Evolutionary conservation across 2,329 filamentous ascomycete species (phyloP).

Genomic region (Xylaria sp.): DNA sequence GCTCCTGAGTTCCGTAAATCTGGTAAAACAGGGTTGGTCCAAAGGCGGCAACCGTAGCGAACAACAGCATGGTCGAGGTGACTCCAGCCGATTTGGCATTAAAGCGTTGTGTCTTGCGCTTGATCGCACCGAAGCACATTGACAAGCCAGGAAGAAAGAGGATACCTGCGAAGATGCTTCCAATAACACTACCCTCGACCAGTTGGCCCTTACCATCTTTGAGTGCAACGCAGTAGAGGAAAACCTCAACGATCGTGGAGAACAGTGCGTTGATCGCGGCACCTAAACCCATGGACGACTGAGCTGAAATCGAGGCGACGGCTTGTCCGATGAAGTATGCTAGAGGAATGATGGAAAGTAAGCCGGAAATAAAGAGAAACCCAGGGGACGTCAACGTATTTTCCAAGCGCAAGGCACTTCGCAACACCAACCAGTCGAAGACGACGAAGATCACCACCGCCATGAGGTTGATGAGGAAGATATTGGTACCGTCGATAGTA

Average conservation of each 20-base stretch:
- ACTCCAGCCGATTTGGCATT: slow-evolving; percentile 95
- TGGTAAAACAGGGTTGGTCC: slow-evolving; percentile 96
- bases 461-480: slow-evolving; percentile 97
- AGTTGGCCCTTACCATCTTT: slow-evolving; percentile 87
- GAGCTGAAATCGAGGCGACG: slow-evolving; percentile 95
- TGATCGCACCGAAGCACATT: slow-evolving; percentile 98
- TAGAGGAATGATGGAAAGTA: slow-evolving; percentile 90
- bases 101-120: slow-evolving; percentile 96
- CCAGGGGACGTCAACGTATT: slow-evolving; percentile 74
- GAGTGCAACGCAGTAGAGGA: slow-evolving; percentile 91
- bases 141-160: slow-evolving; percentile 90
- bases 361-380: slow-evolving; percentile 75
- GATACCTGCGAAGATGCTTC: slow-evolving; percentile 95
- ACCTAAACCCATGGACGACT: slow-evolving; percentile 96
- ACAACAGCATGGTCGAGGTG: slow-evolving; percentile 95
- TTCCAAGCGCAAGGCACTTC: slow-evolving; percentile 61
- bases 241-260: slow-evolving; percentile 95
- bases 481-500: slow-evolving; percentile 95
- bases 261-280: slow-evolving; percentile 98
- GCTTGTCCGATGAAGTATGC: slow-evolving; percentile 99
- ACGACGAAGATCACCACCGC: slow-evolving; percentile 91
- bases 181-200: slow-evolving; percentile 94
- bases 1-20: slow-evolving; percentile 94
- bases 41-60: slow-evolving; percentile 92
- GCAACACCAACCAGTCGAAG: slow-evolving; percentile 81